Percentiles rank a stretch among this genome's conserved stretches.
phyloP scores from a whole-genome alignment of 371 early-diverging fungal genomes.

The Globomyces sp. region DNA sequence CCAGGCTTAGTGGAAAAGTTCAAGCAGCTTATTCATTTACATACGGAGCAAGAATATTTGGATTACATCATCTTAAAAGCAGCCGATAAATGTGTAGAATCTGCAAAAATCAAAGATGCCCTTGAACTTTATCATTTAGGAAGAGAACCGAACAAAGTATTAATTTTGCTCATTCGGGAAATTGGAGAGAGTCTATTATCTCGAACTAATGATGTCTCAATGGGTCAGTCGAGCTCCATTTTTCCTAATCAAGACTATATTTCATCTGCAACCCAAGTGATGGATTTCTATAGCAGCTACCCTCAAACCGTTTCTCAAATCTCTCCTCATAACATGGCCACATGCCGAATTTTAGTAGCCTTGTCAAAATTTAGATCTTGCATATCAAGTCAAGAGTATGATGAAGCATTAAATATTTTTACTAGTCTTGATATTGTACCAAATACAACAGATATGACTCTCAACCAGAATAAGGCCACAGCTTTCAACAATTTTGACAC shows the following conservation, averaged over 20 bases:
- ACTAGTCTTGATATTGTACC: constrained; percentile 62
- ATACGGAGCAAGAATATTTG: constrained; percentile 57
- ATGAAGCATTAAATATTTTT: constrained; percentile 54
- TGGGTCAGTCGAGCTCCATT: constrained; percentile 1
- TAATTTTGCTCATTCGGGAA: constrained; percentile 70
- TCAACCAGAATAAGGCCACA: constrained; percentile 61
- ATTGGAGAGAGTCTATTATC: constrained; percentile 56
- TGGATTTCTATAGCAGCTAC: constrained; percentile 49
- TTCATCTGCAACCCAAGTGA: constrained; percentile 43
- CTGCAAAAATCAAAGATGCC: constrained; percentile 70
- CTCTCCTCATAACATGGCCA: constrained; percentile 39
- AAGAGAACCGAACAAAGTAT: constrained; percentile 72
- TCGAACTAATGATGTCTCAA: constrained; percentile 4
- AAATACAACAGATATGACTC: constrained; percentile 50
- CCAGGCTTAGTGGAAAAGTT: constrained; percentile 66
- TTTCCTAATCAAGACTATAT: constrained; percentile 17
- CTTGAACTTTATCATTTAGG: constrained; percentile 73
- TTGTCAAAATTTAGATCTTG: constrained; percentile 58
- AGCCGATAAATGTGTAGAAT: constrained; percentile 65
- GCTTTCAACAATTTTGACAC: constrained; percentile 65
- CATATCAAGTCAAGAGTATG: constrained; percentile 51
- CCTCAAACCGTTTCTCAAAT: constrained; percentile 48
- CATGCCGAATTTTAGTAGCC: constrained; percentile 55
- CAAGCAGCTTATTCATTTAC: constrained; percentile 57
- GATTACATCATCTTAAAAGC: constrained; percentile 59